A percentile compares a stretch with the other conserved stretches of the same genome.
These are phyloP conservation scores for Mollisia scopiformis DNA, from an alignment of 2,329 filamentous ascomycete genomes.

Conservation along the genomic window DNA sequence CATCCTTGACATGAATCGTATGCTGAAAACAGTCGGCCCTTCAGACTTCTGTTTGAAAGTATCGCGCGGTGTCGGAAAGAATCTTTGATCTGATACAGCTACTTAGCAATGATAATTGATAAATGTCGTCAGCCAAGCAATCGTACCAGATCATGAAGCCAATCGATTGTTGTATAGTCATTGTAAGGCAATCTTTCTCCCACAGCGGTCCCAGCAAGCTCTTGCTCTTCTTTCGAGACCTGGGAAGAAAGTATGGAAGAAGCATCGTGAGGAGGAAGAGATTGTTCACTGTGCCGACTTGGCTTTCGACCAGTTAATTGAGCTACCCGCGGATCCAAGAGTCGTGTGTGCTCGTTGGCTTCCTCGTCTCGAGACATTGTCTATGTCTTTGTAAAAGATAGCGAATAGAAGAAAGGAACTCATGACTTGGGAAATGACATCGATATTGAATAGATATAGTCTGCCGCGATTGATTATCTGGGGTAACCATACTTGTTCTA, in stretches of 20 bases:
- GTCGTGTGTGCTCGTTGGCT: conserved; percentile 25
- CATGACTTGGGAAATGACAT: neutral
- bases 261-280: conserved; percentile 15
- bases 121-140: neutral
- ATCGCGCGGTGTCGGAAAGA: conserved; percentile 54
- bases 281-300: conserved; percentile 4
- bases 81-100: conserved; percentile 51
- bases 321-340: conserved; percentile 21
- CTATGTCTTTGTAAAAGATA: neutral
- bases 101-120: too few species aligned
- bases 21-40: conserved; percentile 40
- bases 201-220: conserved; percentile 47
- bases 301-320: conserved; percentile 10
- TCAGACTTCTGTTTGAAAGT: conserved; percentile 46
- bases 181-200: conserved; percentile 62
- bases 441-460: neutral
- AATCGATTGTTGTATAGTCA: conserved; percentile 65
- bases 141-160: conserved; percentile 60
- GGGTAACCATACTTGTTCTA: conserved; percentile 6
- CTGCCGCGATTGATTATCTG: neutral
- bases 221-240: conserved; percentile 52
- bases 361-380: conserved; percentile 28
- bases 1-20: conserved; percentile 58
- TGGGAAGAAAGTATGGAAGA: conserved; percentile 28
- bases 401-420: neutral